These are phyloP conservation scores for Polygonum aviculare DNA, from an alignment of 148 eudicot genomes.

Conservation along the genomic window DNA sequence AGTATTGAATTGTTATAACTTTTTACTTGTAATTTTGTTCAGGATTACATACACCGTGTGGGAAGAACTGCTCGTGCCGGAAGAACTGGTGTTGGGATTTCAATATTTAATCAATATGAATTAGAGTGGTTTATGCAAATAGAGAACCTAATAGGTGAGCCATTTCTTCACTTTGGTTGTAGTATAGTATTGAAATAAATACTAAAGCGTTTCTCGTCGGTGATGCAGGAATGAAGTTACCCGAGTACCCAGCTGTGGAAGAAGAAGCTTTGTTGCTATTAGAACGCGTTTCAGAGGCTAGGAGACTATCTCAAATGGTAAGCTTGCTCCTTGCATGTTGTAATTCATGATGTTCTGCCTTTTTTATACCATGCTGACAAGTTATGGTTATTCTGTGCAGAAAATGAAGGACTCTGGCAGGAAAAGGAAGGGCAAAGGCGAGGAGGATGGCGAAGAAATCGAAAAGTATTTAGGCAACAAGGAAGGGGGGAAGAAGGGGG, in stretches of 20 bases:
- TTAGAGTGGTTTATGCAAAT: constrained; percentile 69
- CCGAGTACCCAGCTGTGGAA: constrained; percentile 53
- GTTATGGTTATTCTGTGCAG: constrained; percentile 22
- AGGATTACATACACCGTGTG: constrained; percentile 92
- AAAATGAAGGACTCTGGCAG: constrained; percentile 60
- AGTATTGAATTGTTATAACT: neutral
- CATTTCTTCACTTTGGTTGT: neutral
- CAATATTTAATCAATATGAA: constrained; percentile 79
- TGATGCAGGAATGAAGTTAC: constrained; percentile 57
- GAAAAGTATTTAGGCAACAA: constrained; percentile 33
- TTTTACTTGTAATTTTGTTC: constrained; percentile 16
- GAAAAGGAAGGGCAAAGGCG: constrained; percentile 38
- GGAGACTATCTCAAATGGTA: constrained; percentile 68
- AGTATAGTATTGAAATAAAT: neutral
- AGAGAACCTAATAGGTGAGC: constrained; percentile 69
- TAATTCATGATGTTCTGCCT: neutral
- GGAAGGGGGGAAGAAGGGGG: constrained; percentile 23
- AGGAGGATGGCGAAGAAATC: constrained; percentile 55
- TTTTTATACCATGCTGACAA: neutral
- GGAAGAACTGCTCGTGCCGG: constrained; percentile 99
- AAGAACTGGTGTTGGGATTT: constrained; percentile 78
- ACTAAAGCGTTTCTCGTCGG: neutral
- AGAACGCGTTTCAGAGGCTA: constrained; percentile 72
- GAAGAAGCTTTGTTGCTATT: constrained; percentile 57
- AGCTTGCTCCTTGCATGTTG: neutral